These are phyloP conservation scores for Kodamaea plutei DNA, from an alignment of 1,139 yeast species.

Conservation along the genomic window DNA sequence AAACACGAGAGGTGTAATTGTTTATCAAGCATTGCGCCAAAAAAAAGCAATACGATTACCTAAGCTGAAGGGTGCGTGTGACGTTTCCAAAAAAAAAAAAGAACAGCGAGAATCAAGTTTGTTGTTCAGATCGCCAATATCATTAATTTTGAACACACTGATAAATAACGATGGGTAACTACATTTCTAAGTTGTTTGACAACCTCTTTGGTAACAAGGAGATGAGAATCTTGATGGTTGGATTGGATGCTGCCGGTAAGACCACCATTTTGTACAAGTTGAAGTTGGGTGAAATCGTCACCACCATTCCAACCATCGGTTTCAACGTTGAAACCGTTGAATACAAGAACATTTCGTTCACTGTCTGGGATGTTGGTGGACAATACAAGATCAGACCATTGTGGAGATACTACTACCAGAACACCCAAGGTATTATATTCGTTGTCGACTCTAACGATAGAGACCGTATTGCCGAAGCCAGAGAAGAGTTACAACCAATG, in stretches of 20 bases:
- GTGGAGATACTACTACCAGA: conserved; percentile 95
- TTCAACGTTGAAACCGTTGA: conserved; percentile 94
- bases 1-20: too few species aligned
- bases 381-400: conserved; percentile 92
- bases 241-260: conserved; percentile 90
- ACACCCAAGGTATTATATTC: conserved; percentile 90
- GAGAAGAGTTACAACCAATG: conserved; percentile 93
- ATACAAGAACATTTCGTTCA: conserved; percentile 89
- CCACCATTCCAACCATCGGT: conserved; percentile 91
- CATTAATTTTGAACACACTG: neutral
- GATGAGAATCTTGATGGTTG: conserved; percentile 94
- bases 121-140: conserved; percentile 8
- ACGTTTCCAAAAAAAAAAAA: conserved; percentile 6
- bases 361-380: conserved; percentile 98
- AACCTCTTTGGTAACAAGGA: conserved; percentile 80
- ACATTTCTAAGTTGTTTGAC: conserved; percentile 81
- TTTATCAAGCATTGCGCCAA: too few species aligned
- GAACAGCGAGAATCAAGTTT: conserved; percentile 9
- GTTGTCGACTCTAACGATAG: conserved; percentile 92
- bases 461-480: conserved; percentile 89
- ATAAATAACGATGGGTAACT: conserved; percentile 63
- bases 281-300: conserved; percentile 88
- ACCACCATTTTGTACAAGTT: conserved; percentile 86
- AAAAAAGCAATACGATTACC: too few species aligned
- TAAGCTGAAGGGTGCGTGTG: conserved; percentile 4